Base-by-base conservation (phyloP, 805 yeast species). In the Candida suzukii region DNA sequence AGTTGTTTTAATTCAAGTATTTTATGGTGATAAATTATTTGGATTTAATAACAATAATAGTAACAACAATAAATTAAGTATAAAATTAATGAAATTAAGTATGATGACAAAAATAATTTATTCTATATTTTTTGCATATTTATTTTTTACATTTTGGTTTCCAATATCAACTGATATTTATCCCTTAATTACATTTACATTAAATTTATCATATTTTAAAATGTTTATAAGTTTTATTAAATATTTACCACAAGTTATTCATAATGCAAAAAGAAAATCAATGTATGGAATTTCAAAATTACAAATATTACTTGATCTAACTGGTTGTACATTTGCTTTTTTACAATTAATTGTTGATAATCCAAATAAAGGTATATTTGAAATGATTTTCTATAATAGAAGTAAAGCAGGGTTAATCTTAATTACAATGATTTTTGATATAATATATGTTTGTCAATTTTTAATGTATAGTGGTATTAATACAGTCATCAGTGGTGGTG, bases 211-310 rank as follows among this genome's bases (percentile, higher is more conserved):
- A 2, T 60, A 67, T 34, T 64, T 68, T 46, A 73, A 73, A 53
- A 64, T 73, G 17, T 45, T 56, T 32, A 60, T 71, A 48, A 68
- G 74, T 44, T 60, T 66, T 29, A 54, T 68, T 36, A 73, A 73
- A 51, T 70, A 73, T 47, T 61, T 84, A 24, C 79, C 79, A 1
- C 79, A 73, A 48, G 66, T 72, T 3, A 41, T 58, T 28, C 64
- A 64, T 53, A 73, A 72, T 47, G 52, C 52, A 39, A 48, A 54
- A 38, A 61, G 78, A 26, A 55, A 58, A 34, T 66, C 74, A 8
- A 69, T 73, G 54, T 60, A 57, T 45, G 79, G 79, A 1, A 66
- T 70, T 43, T 67, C 76, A 4, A 64, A 60, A 30, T 41, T 56
- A 14, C 68, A 70, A 31, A 60, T 70, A 7, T 39, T 52, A 20